Conservation (phyloP, 2,329 filamentous ascomycete genomes). For the Fusarium floridanum region DNA sequence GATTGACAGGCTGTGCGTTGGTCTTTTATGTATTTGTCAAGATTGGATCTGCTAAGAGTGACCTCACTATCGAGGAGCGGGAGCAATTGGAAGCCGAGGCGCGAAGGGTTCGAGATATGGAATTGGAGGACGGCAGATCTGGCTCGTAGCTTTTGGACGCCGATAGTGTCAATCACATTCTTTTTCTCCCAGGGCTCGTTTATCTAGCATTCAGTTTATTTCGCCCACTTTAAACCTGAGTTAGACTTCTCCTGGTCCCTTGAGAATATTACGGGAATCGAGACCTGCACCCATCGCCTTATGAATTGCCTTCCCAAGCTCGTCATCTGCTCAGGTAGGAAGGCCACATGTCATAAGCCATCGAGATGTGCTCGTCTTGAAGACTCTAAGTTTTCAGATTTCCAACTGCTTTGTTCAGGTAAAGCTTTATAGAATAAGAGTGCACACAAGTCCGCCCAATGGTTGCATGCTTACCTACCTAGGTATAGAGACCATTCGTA, state of each 20-base stretch:
- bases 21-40: slow-evolving; percentile 25
- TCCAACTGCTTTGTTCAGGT: not conserved
- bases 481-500: not conserved
- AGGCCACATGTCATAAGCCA: not conserved
- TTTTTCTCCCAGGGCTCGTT: not conserved
- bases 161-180: not conserved
- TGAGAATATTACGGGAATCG: not conserved
- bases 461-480: not conserved
- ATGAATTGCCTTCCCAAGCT: not conserved
- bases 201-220: not conserved
- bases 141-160: not conserved
- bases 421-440: not conserved
- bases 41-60: slow-evolving; percentile 35
- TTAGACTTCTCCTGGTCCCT: not conserved
- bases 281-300: not conserved
- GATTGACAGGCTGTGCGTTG: slow-evolving; percentile 16
- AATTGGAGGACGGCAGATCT: not conserved
- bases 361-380: not conserved
- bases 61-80: slow-evolving; percentile 35
- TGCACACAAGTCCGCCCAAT: not conserved
- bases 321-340: not conserved
- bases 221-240: not conserved
- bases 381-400: no score
- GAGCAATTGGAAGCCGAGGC: slow-evolving; percentile 28
- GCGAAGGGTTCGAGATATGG: not conserved